Evolutionary conservation across 164 flowering plant species (phyloP).

Genomic region (Vitis labrusca): DNA sequence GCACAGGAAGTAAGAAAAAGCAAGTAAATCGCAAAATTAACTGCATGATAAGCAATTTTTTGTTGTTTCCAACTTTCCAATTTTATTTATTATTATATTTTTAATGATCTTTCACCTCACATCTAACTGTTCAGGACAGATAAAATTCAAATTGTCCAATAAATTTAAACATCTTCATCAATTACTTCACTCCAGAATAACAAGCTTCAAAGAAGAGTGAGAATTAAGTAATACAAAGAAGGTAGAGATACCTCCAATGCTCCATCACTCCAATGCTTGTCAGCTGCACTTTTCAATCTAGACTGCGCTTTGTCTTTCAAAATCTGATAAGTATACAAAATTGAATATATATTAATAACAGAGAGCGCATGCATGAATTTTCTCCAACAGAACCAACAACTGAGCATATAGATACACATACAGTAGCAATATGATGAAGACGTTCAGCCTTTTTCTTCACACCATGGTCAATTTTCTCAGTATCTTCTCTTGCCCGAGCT

Average conservation of each 20-base stretch:
- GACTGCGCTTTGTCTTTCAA: slow-evolving; percentile 76
- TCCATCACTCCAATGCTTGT: slow-evolving; percentile 95
- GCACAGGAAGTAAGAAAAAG: too few relatives aligned
- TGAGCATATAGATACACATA: slow-evolving; percentile 21
- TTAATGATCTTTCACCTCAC: too few relatives aligned
- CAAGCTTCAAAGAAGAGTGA: neutral
- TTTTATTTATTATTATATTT: too few relatives aligned
- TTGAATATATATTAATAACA: neutral
- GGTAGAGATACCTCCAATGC: slow-evolving; percentile 71
- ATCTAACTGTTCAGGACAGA: too few relatives aligned
- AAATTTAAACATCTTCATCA: neutral
- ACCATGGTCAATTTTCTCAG: slow-evolving; percentile 79
- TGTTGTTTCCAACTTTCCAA: too few relatives aligned
- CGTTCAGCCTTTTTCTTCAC: slow-evolving; percentile 85
- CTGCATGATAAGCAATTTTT: too few relatives aligned
- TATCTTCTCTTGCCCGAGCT: slow-evolving; percentile 96
- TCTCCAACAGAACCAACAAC: neutral
- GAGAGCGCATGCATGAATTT: neutral
- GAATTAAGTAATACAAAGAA: neutral
- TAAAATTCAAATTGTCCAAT: too few relatives aligned
- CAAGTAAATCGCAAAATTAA: too few relatives aligned
- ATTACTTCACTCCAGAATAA: neutral
- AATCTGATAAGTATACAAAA: slow-evolving; percentile 36
- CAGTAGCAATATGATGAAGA: slow-evolving; percentile 76
- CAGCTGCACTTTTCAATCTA: slow-evolving; percentile 77